Evolutionary conservation across 768 basidiomycete genomes (phyloP).

Genomic region (Auriscalpium orientale): DNA sequence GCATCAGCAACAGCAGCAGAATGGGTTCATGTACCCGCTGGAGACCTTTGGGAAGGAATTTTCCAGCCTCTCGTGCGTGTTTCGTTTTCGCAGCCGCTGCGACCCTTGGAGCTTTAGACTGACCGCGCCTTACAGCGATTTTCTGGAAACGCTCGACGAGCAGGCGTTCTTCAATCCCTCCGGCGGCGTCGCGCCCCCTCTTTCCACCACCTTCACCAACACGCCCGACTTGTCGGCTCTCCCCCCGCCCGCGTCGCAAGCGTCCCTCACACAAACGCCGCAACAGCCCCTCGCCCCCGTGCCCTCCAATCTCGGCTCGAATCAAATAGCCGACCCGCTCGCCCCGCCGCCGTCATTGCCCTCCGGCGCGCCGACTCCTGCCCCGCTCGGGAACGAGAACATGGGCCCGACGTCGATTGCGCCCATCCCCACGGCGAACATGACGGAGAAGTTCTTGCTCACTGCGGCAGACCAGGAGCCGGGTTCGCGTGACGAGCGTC

Average conservation of each 20-base stretch:
- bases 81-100: background rate
- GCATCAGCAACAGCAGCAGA: conserved; percentile 34
- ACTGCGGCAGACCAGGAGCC: conserved; percentile 93
- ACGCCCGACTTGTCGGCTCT: conserved; percentile 12
- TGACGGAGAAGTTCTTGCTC: conserved; percentile 83
- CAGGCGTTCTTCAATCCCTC: conserved; percentile 69
- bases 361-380: background rate
- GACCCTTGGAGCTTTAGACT: background rate
- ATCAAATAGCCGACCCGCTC: background rate
- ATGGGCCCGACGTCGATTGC: conserved; percentile 13
- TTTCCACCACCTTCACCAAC: conserved; percentile 36
- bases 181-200: conserved; percentile 37
- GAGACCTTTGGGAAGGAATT: conserved; percentile 79
- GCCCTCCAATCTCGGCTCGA: background rate
- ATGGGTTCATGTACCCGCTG: conserved; percentile 58
- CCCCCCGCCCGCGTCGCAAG: conserved; percentile 7
- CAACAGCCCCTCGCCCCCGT: background rate
- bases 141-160: conserved; percentile 83
- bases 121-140: conserved; percentile 48
- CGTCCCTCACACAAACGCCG: conserved; percentile 16
- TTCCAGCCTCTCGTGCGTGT: conserved; percentile 65
- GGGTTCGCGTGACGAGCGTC: conserved; percentile 81
- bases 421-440: conserved; percentile 62
- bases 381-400: background rate
- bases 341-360: background rate